Conservation (phyloP, 2,329 filamentous ascomycete species). For the Dichotomopilus funicola region DNA sequence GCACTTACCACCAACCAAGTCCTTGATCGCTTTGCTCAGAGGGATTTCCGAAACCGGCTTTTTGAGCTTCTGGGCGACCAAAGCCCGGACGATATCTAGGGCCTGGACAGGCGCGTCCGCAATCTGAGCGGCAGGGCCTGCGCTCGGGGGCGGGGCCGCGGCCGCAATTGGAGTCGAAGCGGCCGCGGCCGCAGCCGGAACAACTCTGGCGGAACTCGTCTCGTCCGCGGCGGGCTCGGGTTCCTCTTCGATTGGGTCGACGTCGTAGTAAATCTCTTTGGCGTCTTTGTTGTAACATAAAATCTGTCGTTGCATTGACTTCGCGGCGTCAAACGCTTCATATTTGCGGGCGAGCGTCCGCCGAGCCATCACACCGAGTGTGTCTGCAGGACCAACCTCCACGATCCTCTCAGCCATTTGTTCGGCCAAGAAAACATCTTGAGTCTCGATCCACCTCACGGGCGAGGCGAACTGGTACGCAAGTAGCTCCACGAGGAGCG, state of each 20-base stretch:
- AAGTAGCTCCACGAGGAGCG: constrained; percentile 94
- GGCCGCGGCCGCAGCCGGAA: constrained; percentile 42
- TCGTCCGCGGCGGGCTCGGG: constrained; percentile 47
- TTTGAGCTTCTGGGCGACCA: constrained; percentile 97
- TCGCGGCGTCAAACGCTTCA: constrained; percentile 95
- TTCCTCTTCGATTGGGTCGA: constrained; percentile 91
- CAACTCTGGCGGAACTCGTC: constrained; percentile 36
- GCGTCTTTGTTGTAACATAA: constrained; percentile 99
- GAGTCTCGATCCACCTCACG: constrained; percentile 99
- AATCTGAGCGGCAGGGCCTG: constrained; percentile 81
- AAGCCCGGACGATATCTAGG: constrained; percentile 77
- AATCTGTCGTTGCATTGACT: constrained; percentile 93
- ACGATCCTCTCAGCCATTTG: constrained; percentile 96
- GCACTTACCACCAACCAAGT: constrained; percentile 83
- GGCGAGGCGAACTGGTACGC: constrained; percentile 99
- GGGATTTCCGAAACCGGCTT: constrained; percentile 85
- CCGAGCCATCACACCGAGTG: constrained; percentile 94
- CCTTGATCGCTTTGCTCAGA: constrained; percentile 94
- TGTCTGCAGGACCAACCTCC: constrained; percentile 94
- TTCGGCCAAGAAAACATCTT: constrained; percentile 97
- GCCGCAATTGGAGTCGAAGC: constrained; percentile 47
- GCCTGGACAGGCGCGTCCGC: constrained; percentile 82
- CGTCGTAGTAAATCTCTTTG: constrained; percentile 99
- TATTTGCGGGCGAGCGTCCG: constrained; percentile 94
- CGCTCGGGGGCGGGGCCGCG: constrained; percentile 56